These are phyloP conservation scores for Picea abies DNA, from an alignment of 83 land plant genomes.

Conservation along the genomic window DNA sequence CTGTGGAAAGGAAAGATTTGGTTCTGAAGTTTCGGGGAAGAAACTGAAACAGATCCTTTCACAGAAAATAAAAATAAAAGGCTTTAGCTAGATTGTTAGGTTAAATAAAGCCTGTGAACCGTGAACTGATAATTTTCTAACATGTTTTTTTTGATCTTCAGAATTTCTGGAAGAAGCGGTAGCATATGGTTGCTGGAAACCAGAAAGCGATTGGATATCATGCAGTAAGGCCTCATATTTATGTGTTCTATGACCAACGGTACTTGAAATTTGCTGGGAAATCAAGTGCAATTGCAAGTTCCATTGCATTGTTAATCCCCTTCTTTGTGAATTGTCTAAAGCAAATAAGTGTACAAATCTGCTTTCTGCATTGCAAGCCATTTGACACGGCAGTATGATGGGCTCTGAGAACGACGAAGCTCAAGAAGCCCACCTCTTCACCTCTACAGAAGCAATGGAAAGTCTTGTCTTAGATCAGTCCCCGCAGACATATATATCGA, in stretches of 20 bases:
- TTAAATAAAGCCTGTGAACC: background rate
- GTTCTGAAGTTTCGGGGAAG: background rate
- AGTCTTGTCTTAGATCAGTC: no score
- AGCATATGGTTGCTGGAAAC: background rate
- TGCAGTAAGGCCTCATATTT: background rate
- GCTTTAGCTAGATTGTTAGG: background rate
- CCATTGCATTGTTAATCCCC: background rate
- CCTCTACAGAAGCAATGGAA: constrained; percentile 62
- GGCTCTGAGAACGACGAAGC: constrained; percentile 48
- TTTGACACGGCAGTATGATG: constrained; percentile 35
- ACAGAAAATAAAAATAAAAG: background rate
- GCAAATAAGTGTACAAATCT: background rate
- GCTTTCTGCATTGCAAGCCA: background rate
- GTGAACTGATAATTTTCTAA: background rate
- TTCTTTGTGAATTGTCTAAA: background rate
- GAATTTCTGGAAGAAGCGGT: background rate
- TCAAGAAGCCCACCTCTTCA: constrained; percentile 37
- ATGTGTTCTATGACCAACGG: background rate
- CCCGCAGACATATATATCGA: no score
- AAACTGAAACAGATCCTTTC: background rate
- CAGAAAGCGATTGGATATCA: background rate
- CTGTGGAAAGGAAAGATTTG: background rate
- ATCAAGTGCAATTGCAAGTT: background rate
- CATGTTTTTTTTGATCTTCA: background rate
- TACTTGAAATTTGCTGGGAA: background rate